Evolutionary conservation across 2,329 filamentous ascomycete genomes (phyloP).

Genomic region (Gnomoniopsis sp.): DNA sequence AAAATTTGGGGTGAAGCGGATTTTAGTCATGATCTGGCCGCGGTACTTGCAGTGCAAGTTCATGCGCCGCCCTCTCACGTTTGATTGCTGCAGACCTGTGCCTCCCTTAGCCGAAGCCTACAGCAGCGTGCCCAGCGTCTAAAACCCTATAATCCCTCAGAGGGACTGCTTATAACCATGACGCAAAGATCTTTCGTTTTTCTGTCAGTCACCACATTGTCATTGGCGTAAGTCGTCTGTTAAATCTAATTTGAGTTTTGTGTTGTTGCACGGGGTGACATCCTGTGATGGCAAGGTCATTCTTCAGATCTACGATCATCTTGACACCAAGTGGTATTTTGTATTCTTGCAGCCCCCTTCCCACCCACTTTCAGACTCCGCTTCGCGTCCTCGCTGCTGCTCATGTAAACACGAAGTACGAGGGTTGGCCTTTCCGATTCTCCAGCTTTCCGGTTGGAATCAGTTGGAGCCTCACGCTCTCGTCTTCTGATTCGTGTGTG

Average conservation of each 20-base stretch:
- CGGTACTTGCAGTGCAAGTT: conserved; percentile 13
- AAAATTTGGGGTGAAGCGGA: conserved; percentile 17
- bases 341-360: background rate
- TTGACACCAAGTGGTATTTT: background rate
- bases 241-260: background rate
- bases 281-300: no score
- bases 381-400: background rate
- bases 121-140: background rate
- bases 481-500: background rate
- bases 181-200: no score
- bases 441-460: background rate
- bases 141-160: background rate
- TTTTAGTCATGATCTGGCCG: conserved; percentile 12
- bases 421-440: background rate
- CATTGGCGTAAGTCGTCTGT: no score
- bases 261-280: background rate
- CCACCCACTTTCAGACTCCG: background rate
- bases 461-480: background rate
- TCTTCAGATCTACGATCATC: no score
- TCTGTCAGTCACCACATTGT: no score
- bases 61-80: background rate
- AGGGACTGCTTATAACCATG: background rate
- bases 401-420: background rate
- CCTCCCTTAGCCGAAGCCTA: background rate
- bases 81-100: conserved; percentile 14